Conservation (phyloP, 495 filamentous ascomycete genomes). For the Sporormia fimetaria region DNA sequence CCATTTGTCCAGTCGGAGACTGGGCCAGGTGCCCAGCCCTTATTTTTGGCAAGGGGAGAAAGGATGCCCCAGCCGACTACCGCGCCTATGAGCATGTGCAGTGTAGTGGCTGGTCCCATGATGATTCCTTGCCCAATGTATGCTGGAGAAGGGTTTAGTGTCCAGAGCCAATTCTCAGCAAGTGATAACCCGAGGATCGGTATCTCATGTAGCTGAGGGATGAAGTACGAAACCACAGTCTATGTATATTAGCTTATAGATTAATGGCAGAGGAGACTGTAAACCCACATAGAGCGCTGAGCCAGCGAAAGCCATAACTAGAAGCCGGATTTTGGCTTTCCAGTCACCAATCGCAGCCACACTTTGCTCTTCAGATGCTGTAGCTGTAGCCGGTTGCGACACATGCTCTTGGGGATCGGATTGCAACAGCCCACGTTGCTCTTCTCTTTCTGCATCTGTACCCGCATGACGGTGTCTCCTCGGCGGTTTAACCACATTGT, state of each 20-base stretch:
- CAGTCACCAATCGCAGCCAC: slow-evolving; percentile 41
- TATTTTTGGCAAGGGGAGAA: slow-evolving; percentile 72
- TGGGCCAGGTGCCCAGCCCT: slow-evolving; percentile 79
- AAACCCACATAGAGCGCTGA: slow-evolving; percentile 44
- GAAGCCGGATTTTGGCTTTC: slow-evolving; percentile 50
- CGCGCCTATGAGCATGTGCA: slow-evolving; percentile 92
- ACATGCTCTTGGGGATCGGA: neutral
- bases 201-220: slow-evolving; percentile 71
- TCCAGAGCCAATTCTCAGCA: slow-evolving; percentile 83
- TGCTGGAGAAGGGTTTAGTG: slow-evolving; percentile 85
- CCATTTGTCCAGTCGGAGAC: slow-evolving; percentile 81
- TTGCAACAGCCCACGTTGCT: slow-evolving; percentile 14
- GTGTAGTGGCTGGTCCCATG: slow-evolving; percentile 82
- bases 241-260: slow-evolving; percentile 26
- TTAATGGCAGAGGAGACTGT: neutral
- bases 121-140: slow-evolving; percentile 83
- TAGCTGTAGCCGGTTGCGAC: too few relatives aligned
- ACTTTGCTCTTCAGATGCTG: slow-evolving; percentile 24
- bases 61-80: slow-evolving; percentile 84
- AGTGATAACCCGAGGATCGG: slow-evolving; percentile 70
- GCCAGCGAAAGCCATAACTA: slow-evolving; percentile 46
- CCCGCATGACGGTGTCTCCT: slow-evolving; percentile 1
- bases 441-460: slow-evolving; percentile 18
- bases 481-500: slow-evolving; percentile 20
- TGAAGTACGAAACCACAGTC: slow-evolving; percentile 87